Conservation (phyloP, 2,329 filamentous ascomycete species). For the Macrophomina tecta region DNA sequence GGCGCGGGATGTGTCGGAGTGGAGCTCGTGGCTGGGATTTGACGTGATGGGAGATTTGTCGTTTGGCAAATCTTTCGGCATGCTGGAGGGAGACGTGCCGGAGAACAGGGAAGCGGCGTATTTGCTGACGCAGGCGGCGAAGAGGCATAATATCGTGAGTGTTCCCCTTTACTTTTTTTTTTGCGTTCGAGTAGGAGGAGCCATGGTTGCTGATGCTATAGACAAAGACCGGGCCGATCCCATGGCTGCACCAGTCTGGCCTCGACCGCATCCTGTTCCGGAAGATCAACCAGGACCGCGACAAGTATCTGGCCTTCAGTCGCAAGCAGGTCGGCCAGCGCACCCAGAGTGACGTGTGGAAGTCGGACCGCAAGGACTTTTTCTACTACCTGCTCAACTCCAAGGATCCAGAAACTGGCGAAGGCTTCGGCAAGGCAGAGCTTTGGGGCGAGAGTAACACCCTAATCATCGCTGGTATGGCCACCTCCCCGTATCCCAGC, state of each 20-base stretch:
- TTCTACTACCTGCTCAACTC: conserved; percentile 56
- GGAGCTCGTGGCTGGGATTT: conserved; percentile 46
- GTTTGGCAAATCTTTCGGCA: conserved; percentile 53
- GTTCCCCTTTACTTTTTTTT: background rate
- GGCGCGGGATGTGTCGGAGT: background rate
- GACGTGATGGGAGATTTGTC: conserved; percentile 59
- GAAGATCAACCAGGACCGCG: conserved; percentile 37
- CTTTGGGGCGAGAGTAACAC: conserved; percentile 57
- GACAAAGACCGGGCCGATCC: conserved; percentile 8
- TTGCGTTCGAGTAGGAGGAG: background rate
- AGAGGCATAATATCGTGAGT: conserved; percentile 43
- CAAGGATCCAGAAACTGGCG: conserved; percentile 53
- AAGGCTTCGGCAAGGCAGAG: conserved; percentile 53
- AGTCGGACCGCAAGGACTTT: conserved; percentile 47
- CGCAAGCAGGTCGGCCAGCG: conserved; percentile 31
- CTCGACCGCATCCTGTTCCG: conserved; percentile 41
- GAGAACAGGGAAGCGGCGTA: conserved; percentile 35
- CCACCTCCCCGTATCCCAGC: background rate
- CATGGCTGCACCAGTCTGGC: conserved; percentile 33
- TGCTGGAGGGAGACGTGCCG: conserved; percentile 44
- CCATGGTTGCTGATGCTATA: background rate
- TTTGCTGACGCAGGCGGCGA: conserved; percentile 41
- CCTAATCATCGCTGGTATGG: conserved; percentile 51
- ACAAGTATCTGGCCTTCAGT: conserved; percentile 40
- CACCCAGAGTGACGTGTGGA: conserved; percentile 13